These are phyloP conservation scores for Daldinia vernicosa DNA, from an alignment of 495 filamentous ascomycete genomes.

Conservation along the genomic window DNA sequence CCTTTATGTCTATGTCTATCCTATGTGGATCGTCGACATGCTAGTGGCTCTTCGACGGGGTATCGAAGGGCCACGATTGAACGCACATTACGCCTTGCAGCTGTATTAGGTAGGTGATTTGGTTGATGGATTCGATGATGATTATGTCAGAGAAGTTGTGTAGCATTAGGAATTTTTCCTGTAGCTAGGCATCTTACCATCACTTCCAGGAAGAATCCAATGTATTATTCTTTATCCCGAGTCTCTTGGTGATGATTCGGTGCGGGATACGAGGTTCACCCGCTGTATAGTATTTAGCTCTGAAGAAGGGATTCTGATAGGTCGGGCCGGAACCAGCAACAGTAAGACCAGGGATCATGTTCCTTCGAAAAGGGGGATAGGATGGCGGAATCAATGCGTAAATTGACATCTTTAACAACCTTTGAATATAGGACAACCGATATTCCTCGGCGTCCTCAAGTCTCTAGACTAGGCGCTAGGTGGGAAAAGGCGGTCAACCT, in stretches of 20 bases:
- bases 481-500: not conserved
- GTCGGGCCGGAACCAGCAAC: not conserved
- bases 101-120: not conserved
- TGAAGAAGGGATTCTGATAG: not conserved
- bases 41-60: not conserved
- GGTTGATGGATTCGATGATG: not conserved
- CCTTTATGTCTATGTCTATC: not conserved
- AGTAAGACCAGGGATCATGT: constrained; percentile 12
- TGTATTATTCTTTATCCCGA: not conserved
- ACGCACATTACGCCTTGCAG: not conserved
- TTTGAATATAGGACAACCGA: not conserved
- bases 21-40: not conserved
- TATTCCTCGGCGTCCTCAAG: not conserved
- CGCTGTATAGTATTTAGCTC: not conserved
- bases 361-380: constrained; percentile 7
- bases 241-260: not conserved
- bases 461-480: not conserved
- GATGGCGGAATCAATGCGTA: constrained; percentile 24
- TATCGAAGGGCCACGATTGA: not conserved
- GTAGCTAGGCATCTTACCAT: not conserved
- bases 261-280: not conserved
- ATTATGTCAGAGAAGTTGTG: not conserved
- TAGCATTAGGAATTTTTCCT: not conserved
- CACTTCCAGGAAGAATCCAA: not conserved
- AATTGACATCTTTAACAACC: constrained; percentile 1